phyloP scores from a whole-genome alignment of 2,329 filamentous ascomycete species.

The Metarhizium humberi region DNA sequence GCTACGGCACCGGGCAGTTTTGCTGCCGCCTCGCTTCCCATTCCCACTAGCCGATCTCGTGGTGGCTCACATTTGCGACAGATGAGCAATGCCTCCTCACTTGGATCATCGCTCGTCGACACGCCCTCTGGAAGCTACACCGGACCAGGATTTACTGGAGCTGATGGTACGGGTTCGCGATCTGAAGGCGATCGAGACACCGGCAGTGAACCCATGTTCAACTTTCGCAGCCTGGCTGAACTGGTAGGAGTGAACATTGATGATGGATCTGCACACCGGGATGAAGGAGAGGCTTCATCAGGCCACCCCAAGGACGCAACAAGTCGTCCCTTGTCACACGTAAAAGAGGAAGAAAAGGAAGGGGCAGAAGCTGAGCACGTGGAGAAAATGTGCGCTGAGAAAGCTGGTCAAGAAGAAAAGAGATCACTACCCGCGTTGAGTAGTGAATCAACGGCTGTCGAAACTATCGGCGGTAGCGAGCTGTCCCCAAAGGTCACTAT shows the following conservation, averaged over 20 bases:
- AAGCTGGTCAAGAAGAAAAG: not conserved
- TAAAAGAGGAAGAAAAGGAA: constrained; percentile 28
- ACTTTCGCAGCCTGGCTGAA: constrained; percentile 78
- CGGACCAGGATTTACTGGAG: constrained; percentile 22
- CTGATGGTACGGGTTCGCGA: constrained; percentile 33
- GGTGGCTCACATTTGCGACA: constrained; percentile 67
- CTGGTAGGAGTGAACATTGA: constrained; percentile 64
- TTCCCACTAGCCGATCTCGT: constrained; percentile 41
- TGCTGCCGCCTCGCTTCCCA: constrained; percentile 30
- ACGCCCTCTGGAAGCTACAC: constrained; percentile 47
- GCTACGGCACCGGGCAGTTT: constrained; percentile 18
- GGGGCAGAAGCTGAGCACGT: constrained; percentile 22
- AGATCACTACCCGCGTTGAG: not conserved
- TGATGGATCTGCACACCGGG: constrained; percentile 25
- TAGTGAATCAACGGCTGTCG: constrained; percentile 5
- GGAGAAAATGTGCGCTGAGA: constrained; percentile 12
- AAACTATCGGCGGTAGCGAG: not conserved
- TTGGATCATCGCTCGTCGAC: constrained; percentile 67
- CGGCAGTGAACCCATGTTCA: constrained; percentile 71
- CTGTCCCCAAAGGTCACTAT: constrained; percentile 7
- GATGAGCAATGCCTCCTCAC: constrained; percentile 79
- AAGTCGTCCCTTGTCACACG: constrained; percentile 24
- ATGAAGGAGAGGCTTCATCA: constrained; percentile 15
- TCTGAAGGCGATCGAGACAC: constrained; percentile 42
- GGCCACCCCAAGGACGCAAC: constrained; percentile 9